Evolutionary conservation across 345 rosid genomes (phyloP), one percentile per base, ranked within the genome.

Genomic region (Eucalyptus dawsonii): DNA sequence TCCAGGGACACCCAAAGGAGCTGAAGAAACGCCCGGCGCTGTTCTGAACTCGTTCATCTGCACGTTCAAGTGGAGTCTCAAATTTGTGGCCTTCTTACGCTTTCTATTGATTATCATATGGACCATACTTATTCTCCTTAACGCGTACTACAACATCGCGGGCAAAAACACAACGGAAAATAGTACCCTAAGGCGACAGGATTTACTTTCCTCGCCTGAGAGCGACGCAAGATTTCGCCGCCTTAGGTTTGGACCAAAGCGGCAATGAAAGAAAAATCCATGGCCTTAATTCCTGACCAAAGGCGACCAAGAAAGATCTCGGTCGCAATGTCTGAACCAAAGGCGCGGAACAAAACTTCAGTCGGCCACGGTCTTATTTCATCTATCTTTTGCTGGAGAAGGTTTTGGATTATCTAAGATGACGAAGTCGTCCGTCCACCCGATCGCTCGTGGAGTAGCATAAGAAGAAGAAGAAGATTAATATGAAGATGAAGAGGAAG

Each of bases 21-120:
- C 88, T 19, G 90, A 69, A 19, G 69, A 69, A 37, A 40, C 40
- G 13, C 90, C 86, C 49, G 88, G 19, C 24, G 76, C 25, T 6
- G 88, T 1, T 24, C 87, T 87, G 37, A 89, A 89, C 87, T 87
- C 88, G 13, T 67, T 87, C 88, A 89, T 87, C 96, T 95, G 93
- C 91, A 87, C 29, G 1, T 76, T 22, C 85, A 76, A 6, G 14
- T 21, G 47, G 13, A 40, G 85, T 11, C 47, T 76, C 85, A 76
- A 21, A 34, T 40, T 69, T 0, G 85, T 76, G 85, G 85, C 47
- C 47, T 40, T 76, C 22, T 25, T 56, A 11, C 47, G 47, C 85
- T 40, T 76, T 37, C 85, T 37, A 11, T 40, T 40, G 47, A 21
- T 76, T 2, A 40, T 76, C 85, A 3, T 37, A 21, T 76, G 83